phyloP scores from a whole-genome alignment of 805 yeast genomes.

The Wickerhamiella nectarea region DNA sequence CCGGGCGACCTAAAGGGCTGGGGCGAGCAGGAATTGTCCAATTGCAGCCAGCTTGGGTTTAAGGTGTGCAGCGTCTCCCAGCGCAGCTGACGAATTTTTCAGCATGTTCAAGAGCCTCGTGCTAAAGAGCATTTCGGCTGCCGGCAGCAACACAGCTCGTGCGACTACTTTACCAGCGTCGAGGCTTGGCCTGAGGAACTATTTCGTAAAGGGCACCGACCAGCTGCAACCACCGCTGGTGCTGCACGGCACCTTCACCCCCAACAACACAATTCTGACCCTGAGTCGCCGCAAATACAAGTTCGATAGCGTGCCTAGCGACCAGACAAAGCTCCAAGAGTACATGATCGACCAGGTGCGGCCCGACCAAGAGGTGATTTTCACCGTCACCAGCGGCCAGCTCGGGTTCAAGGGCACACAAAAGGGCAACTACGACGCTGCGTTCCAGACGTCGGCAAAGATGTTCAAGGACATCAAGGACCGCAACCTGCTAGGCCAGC shows the following conservation, averaged over 20 bases:
- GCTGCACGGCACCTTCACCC: constrained; percentile 60
- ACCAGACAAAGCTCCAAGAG: constrained; percentile 40
- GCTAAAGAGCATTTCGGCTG: too few species aligned
- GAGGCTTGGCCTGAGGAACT: neutral
- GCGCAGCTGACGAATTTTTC: too few species aligned
- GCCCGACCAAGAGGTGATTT: constrained; percentile 60
- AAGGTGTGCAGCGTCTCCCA: too few species aligned
- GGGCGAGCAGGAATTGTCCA: too few species aligned
- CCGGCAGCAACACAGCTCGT: too few species aligned
- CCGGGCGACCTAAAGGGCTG: too few species aligned
- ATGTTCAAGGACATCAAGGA: constrained; percentile 62
- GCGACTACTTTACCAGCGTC: too few species aligned
- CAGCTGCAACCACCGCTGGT: constrained; percentile 37
- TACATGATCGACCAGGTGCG: constrained; percentile 53
- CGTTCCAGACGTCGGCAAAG: constrained; percentile 66
- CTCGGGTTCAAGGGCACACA: constrained; percentile 82
- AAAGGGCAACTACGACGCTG: constrained; percentile 87
- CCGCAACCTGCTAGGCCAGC: constrained; percentile 40
- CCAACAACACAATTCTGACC: constrained; percentile 73
- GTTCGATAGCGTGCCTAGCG: constrained; percentile 27
- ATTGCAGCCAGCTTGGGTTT: too few species aligned
- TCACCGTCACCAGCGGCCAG: constrained; percentile 66
- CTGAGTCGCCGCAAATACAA: constrained; percentile 37
- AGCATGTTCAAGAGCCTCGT: too few species aligned
- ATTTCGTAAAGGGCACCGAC: neutral